These are phyloP conservation scores for Rhinocladiella similis DNA, from an alignment of 2,329 filamentous ascomycete species.

Conservation along the genomic window DNA sequence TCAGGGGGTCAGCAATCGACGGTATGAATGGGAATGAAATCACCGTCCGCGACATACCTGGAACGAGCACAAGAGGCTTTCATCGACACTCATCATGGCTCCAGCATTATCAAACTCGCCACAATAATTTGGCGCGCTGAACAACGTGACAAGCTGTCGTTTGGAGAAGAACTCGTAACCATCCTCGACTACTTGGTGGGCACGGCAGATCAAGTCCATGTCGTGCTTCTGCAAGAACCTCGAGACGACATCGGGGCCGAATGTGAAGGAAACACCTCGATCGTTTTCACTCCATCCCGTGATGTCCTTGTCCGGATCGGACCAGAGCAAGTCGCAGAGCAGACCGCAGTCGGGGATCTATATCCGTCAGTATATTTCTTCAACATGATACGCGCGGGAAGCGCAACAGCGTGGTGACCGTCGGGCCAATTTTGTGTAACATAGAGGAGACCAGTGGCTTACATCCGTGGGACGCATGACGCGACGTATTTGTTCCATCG, in stretches of 20 bases:
- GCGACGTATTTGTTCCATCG: conserved; percentile 98
- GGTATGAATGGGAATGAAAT: conserved; percentile 22
- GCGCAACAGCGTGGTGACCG: background rate
- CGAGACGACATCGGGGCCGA: conserved; percentile 94
- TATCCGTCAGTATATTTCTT: conserved; percentile 8
- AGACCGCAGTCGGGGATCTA: conserved; percentile 98
- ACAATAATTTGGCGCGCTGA: conserved; percentile 98
- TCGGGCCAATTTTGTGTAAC: background rate
- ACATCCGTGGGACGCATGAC: conserved; percentile 99
- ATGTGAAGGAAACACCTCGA: conserved; percentile 96
- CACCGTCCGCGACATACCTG: conserved; percentile 61
- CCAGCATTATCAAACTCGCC: conserved; percentile 99
- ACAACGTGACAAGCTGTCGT: conserved; percentile 93
- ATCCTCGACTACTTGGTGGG: conserved; percentile 97
- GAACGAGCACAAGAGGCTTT: conserved; percentile 97
- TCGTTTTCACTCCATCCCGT: conserved; percentile 99
- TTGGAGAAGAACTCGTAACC: conserved; percentile 99
- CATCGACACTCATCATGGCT: conserved; percentile 99
- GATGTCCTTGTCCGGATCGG: conserved; percentile 98
- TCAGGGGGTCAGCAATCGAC: conserved; percentile 14
- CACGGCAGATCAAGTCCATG: conserved; percentile 98
- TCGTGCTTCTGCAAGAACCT: conserved; percentile 98
- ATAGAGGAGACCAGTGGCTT: conserved; percentile 48
- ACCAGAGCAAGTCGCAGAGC: conserved; percentile 97
- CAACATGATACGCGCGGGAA: background rate